Conservation (phyloP, 176 grass and related monocot genomes). For the Coix lacrymajobi region DNA sequence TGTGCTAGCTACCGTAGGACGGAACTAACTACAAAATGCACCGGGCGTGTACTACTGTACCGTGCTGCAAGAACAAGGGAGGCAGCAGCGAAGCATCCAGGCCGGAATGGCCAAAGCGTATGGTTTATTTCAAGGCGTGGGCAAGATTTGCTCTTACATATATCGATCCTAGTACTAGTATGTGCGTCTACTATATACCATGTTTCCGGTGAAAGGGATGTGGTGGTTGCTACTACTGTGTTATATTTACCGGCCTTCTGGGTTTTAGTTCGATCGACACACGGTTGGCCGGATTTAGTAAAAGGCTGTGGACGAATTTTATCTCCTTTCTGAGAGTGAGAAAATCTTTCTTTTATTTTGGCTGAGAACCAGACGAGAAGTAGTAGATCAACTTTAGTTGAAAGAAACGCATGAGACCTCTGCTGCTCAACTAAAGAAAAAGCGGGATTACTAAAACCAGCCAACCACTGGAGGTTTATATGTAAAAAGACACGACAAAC, state of each 20-base stretch:
- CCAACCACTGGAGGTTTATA: not conserved
- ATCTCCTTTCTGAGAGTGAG: too few relatives aligned
- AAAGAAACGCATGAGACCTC: not conserved
- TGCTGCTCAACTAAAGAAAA: not conserved
- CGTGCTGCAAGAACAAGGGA: constrained; percentile 16
- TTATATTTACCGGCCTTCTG: not conserved
- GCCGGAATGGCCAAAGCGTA: constrained; percentile 6
- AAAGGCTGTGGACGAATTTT: not conserved
- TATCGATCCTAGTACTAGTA: too few relatives aligned
- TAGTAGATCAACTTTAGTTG: not conserved
- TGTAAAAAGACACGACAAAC: not conserved
- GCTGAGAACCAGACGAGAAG: not conserved
- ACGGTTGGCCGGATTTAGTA: not conserved
- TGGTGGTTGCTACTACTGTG: not conserved
- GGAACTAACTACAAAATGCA: not conserved
- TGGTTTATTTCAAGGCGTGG: constrained; percentile 17
- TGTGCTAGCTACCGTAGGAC: not conserved
- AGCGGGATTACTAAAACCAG: not conserved
- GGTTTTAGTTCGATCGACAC: constrained; percentile 13
- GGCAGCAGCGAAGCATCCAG: not conserved
- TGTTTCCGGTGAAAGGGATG: constrained; percentile 16
- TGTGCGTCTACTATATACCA: not conserved
- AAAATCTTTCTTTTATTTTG: not conserved
- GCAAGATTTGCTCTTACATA: constrained; percentile 12
- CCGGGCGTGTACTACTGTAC: not conserved